A percentile compares a stretch with the other conserved stretches of the same genome.
Conservation (phyloP, 2,329 filamentous ascomycete genomes). For the Fragosphaeria purpurea region DNA sequence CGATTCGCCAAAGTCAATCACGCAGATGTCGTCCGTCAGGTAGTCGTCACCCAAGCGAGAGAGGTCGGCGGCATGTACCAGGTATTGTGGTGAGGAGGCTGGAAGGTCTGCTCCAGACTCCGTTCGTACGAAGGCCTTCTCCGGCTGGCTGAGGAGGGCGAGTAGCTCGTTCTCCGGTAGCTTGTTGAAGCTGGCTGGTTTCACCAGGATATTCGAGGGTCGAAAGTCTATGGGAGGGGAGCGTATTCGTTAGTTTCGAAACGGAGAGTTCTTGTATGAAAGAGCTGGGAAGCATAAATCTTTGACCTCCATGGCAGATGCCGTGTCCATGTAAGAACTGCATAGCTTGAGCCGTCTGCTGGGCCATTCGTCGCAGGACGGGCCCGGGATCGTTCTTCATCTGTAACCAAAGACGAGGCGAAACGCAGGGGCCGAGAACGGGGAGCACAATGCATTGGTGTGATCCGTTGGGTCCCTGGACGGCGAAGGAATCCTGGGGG, state of each 20-base stretch:
- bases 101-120: conserved; percentile 1
- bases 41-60: not conserved
- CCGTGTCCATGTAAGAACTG: conserved; percentile 7
- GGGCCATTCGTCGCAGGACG: conserved; percentile 4
- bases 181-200: conserved; percentile 4
- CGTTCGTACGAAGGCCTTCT: conserved; percentile 2
- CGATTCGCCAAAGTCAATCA: conserved; percentile 7
- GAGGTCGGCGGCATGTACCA: conserved; percentile 1
- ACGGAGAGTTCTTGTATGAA: not conserved
- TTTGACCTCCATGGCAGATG: conserved; percentile 9
- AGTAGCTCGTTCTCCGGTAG: conserved; percentile 6
- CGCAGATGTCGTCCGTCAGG: conserved; percentile 2
- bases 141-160: conserved; percentile 4
- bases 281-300: not conserved
- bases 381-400: not conserved
- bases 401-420: conserved; percentile 1
- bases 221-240: conserved; percentile 4
- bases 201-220: conserved; percentile 9
- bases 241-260: not conserved
- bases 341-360: conserved; percentile 6
- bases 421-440: conserved; percentile 7
- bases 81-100: conserved; percentile 2
- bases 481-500: conserved; percentile 1
- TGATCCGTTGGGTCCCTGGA: not conserved
- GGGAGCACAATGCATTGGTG: conserved; percentile 4